Percentiles rank a stretch among this genome's conserved stretches.
Evolutionary conservation across 345 rosid species (phyloP).

Genomic region (Hibiscus trionum): DNA sequence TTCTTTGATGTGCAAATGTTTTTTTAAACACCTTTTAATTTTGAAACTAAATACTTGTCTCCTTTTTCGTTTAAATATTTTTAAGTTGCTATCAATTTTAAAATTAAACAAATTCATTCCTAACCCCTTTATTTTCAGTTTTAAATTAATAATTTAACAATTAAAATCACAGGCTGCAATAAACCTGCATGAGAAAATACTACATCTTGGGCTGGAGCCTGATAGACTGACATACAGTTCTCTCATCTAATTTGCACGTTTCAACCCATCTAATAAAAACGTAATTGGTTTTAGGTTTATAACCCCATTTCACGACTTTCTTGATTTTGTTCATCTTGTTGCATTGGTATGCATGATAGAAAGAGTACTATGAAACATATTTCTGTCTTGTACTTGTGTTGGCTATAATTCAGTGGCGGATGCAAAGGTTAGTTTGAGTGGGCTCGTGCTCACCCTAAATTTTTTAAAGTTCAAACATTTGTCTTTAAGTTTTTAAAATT

Average conservation of each 20-base stretch:
- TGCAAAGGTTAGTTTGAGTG: no score
- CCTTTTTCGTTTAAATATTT: no score
- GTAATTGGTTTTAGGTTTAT: not conserved
- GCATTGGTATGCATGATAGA: not conserved
- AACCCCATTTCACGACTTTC: not conserved
- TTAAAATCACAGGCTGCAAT: constrained; percentile 25
- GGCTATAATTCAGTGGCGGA: not conserved
- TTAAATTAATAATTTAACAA: no score
- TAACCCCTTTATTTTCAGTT: no score
- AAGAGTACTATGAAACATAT: not conserved
- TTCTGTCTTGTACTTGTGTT: not conserved
- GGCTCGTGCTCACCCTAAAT: no score
- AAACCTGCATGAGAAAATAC: constrained; percentile 40
- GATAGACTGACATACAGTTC: constrained; percentile 63
- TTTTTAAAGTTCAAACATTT: no score
- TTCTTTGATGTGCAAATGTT: no score
- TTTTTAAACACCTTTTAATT: no score
- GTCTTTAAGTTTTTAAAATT: no score
- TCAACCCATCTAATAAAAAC: not conserved
- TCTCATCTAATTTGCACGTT: constrained; percentile 24
- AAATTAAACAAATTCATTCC: no score
- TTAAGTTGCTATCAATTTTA: no score
- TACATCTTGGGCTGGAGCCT: constrained; percentile 45
- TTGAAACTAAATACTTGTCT: no score
- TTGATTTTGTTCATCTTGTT: not conserved